Percentiles rank a stretch among this genome's conserved stretches.
Conservation (phyloP, 768 basidiomycete species). For the Kwoniella sp. region DNA sequence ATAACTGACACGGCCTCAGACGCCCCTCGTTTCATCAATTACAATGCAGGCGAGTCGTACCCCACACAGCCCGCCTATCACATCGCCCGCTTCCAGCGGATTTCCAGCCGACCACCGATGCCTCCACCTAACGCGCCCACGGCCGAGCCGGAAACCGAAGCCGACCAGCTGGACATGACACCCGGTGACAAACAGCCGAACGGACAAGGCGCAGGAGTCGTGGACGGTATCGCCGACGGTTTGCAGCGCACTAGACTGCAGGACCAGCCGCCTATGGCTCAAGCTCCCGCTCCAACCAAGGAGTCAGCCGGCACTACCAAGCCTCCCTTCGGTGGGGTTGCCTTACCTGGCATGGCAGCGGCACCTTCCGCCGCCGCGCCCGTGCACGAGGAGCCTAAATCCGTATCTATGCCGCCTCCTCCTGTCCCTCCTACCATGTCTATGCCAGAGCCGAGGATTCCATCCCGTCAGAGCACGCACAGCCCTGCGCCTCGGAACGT, state of each 20-base stretch:
- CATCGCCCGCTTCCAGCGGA: conserved; percentile 50
- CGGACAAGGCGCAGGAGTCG: background rate
- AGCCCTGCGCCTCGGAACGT: conserved; percentile 25
- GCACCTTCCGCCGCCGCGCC: conserved; percentile 18
- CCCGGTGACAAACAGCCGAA: conserved; percentile 2
- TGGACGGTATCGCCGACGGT: conserved; percentile 17
- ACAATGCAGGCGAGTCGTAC: conserved; percentile 51
- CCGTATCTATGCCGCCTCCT: conserved; percentile 34
- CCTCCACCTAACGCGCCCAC: conserved; percentile 13
- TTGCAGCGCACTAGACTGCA: conserved; percentile 17
- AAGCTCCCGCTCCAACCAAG: background rate
- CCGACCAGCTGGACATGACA: background rate
- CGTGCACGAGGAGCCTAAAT: conserved; percentile 6
- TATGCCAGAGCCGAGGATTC: conserved; percentile 39
- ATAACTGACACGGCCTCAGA: conserved; percentile 52
- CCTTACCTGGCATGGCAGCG: conserved; percentile 42
- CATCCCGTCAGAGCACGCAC: conserved; percentile 28
- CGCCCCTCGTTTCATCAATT: conserved; percentile 79
- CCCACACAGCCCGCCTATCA: conserved; percentile 54
- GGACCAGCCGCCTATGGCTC: conserved; percentile 10
- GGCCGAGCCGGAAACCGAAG: conserved; percentile 2
- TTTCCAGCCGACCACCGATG: conserved; percentile 55
- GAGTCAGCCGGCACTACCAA: conserved; percentile 11
- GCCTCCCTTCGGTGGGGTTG: conserved; percentile 42
- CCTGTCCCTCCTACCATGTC: conserved; percentile 35